These are phyloP conservation scores for Stagonosporopsis chrysanthemi DNA, from an alignment of 2,329 filamentous ascomycete species.

Conservation along the genomic window DNA sequence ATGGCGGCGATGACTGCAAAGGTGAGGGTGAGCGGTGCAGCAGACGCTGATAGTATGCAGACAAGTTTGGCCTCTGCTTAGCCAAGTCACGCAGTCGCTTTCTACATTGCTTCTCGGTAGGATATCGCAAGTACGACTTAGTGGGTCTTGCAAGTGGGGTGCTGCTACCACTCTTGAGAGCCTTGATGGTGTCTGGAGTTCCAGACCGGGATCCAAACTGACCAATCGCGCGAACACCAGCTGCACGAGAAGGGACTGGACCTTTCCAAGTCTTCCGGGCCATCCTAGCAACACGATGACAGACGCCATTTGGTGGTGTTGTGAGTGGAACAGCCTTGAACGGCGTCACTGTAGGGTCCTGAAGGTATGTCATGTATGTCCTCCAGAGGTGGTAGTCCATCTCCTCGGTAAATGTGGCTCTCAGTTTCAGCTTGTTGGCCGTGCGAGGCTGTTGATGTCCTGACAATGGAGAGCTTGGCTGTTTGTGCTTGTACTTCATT, in stretches of 20 bases:
- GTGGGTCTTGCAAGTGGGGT: conserved; percentile 54
- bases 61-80: conserved; percentile 67
- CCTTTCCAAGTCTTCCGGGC: conserved; percentile 68
- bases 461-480: conserved; percentile 43
- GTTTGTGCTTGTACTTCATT: conserved; percentile 33
- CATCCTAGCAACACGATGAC: conserved; percentile 67
- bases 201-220: conserved; percentile 39
- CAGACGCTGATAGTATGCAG: conserved; percentile 70
- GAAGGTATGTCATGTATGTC: conserved; percentile 70
- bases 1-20: conserved; percentile 53
- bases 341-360: conserved; percentile 70
- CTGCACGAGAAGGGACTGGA: conserved; percentile 46
- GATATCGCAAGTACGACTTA: conserved; percentile 58
- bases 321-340: conserved; percentile 72
- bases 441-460: conserved; percentile 36
- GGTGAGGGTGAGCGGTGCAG: conserved; percentile 68
- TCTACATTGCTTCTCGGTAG: conserved; percentile 66
- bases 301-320: conserved; percentile 69
- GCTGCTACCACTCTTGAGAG: conserved; percentile 54
- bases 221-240: conserved; percentile 26
- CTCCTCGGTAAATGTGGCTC: conserved; percentile 63
- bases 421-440: conserved; percentile 54
- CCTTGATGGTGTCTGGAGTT: conserved; percentile 55
- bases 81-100: conserved; percentile 66
- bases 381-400: conserved; percentile 74